Conservation (phyloP, 139 green algal genomes). For the Chlamydomonas schloesseri region DNA sequence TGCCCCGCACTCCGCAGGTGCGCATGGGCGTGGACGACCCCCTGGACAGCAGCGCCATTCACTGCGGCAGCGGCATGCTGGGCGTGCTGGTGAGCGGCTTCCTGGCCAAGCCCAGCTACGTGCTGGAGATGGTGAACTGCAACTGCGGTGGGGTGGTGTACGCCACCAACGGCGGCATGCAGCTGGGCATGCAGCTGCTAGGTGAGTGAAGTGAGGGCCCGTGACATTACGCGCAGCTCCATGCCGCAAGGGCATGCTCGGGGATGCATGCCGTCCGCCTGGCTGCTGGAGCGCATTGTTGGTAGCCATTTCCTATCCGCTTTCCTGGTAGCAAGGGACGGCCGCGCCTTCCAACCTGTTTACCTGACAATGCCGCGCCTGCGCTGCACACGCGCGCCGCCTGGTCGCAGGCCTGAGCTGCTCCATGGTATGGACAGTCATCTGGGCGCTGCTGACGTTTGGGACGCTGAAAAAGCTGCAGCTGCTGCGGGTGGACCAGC, state of each 20-base stretch:
- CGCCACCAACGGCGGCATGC: conserved; percentile 33
- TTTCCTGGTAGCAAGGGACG: too few species aligned
- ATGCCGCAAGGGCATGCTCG: too few species aligned
- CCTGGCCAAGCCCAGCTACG: conserved; percentile 54
- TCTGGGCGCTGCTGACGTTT: conserved; percentile 44
- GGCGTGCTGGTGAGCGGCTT: conserved; percentile 50
- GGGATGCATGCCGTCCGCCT: too few species aligned
- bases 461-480: conserved; percentile 17
- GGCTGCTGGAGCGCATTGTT: too few species aligned
- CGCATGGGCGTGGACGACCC: conserved; percentile 61
- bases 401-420: conserved; percentile 51
- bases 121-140: conserved; percentile 6
- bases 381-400: too few species aligned
- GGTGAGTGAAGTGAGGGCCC: conserved; percentile 39
- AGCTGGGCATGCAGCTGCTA: conserved; percentile 64
- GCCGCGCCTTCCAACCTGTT: too few species aligned
- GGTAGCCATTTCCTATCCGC: too few species aligned
- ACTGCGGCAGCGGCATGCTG: conserved; percentile 53
- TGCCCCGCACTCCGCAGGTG: conserved; percentile 5
- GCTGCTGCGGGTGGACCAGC: conserved; percentile 60
- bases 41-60: conserved; percentile 53
- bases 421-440: conserved; percentile 6
- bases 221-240: too few species aligned
- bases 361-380: too few species aligned
- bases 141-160: conserved; percentile 63